Evolutionary conservation across 768 basidiomycete genomes (phyloP).

Genomic region (Cystobasidium ongulense): DNA sequence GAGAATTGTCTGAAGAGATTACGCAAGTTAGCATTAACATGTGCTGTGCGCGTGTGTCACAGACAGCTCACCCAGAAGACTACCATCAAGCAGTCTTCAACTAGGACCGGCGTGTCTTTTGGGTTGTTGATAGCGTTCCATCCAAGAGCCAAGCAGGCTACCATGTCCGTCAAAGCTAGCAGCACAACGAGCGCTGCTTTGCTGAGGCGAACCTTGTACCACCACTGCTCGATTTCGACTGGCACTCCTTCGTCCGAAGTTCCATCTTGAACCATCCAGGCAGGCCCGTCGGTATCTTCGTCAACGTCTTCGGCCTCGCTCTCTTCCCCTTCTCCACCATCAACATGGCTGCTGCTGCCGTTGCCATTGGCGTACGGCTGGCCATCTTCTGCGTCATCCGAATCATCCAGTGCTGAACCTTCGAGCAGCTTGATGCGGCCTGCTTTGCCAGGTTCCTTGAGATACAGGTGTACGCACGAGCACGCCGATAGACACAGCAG

Average conservation of each 20-base stretch:
- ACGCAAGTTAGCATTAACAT: neutral
- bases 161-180: slow-evolving; percentile 3
- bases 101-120: slow-evolving; percentile 1
- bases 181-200: slow-evolving; percentile 17
- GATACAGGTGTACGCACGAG: neutral
- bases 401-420: neutral
- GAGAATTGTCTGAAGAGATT: neutral
- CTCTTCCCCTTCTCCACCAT: neutral
- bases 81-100: slow-evolving; percentile 25
- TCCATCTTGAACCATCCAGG: neutral
- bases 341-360: neutral
- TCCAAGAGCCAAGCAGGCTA: slow-evolving; percentile 8
- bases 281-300: neutral
- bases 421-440: neutral
- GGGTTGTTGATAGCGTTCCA: slow-evolving; percentile 11
- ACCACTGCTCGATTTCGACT: slow-evolving; percentile 21
- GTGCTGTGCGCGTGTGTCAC: neutral
- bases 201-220: slow-evolving; percentile 3
- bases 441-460: neutral
- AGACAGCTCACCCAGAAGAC: slow-evolving; percentile 14
- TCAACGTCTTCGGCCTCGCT: neutral
- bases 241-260: slow-evolving; percentile 4
- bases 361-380: neutral
- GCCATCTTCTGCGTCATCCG: neutral
- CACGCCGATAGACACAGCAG: neutral